Evolutionary conservation across 768 basidiomycete genomes (phyloP), one percentile per base, ranked within the genome.

Genomic region (Naganishia vaughanmartiniae): DNA sequence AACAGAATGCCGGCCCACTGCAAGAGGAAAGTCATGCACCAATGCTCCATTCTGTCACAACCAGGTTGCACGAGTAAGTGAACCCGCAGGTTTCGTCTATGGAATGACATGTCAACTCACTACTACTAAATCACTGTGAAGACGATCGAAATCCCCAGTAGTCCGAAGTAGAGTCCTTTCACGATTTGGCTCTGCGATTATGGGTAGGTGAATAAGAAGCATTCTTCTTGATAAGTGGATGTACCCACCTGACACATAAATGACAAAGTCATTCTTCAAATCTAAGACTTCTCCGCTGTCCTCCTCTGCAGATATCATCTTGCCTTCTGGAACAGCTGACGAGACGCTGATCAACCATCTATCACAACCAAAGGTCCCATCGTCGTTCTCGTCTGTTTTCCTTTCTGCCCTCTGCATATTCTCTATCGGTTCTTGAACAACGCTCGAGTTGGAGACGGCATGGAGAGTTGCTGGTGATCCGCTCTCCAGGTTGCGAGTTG

Each of bases 341-440:
- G 60, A 63, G 3, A 63, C 60, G 26, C 60, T 63, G 10, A 63
- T 45, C 60, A 63, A 42, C 60, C 60, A 63, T 26, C 39, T 63
- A 3, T 36, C 14, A 12, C 34, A 63, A 24, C 28, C n/a, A 42
- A 63, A 46, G 26, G 28, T 30, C 19, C 42, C 14, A n/a, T 28
- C 36, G 10, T 45, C 24, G 17, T 42, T n/a, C 48, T 51, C 12
- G 33, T 42, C 24, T 26, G 24, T 12, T 17, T 26, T 19, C 26
- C 2, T 11, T 42, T 63, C 39, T 19, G 26, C 7, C 21, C 5
- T 7, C 28, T 26, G 60, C 4, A 11, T 34, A n/a, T 17, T 28
- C 1, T 45, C 4, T 10, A n/a, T 28, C 4, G 42, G n/a, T 26
- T 6, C 42, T 26, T n/a, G 60, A 45, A 63, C 15, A 63, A n/a